Percentiles rank a stretch among this genome's conserved stretches.
phyloP scores from a whole-genome alignment of 2,329 filamentous ascomycete species.

The Tolypocladium inflatum region DNA sequence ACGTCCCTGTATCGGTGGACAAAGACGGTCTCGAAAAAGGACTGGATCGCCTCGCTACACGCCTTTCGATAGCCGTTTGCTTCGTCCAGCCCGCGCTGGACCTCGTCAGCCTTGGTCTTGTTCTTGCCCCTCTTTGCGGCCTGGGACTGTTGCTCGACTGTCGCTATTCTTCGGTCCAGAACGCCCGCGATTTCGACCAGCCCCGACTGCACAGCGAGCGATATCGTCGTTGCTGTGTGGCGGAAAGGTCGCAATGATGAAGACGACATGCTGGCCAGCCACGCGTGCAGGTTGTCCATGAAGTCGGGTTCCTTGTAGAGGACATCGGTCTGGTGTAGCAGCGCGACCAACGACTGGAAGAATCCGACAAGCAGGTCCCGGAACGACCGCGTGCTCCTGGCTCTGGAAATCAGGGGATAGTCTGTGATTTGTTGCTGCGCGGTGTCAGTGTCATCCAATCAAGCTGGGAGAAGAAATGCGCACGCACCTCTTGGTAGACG shows the following conservation, averaged over 20 bases:
- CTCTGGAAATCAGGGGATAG: constrained; percentile 81
- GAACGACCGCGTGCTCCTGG: constrained; percentile 68
- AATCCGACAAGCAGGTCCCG: constrained; percentile 70
- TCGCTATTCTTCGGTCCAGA: constrained; percentile 63
- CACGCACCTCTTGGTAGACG: constrained; percentile 66
- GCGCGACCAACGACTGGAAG: constrained; percentile 64
- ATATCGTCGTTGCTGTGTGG: constrained; percentile 83
- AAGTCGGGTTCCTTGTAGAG: constrained; percentile 70
- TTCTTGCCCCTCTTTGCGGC: constrained; percentile 65
- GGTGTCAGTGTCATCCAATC: constrained; percentile 14
- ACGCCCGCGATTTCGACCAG: constrained; percentile 65
- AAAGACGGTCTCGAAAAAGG: constrained; percentile 88
- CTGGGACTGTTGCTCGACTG: constrained; percentile 69
- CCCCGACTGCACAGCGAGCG: constrained; percentile 68
- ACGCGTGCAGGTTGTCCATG: constrained; percentile 81
- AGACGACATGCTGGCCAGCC: constrained; percentile 86
- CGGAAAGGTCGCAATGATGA: constrained; percentile 81
- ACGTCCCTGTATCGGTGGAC: constrained; percentile 93
- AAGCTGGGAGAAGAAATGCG: not conserved
- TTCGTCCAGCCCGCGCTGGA: constrained; percentile 63
- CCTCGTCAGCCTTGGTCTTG: constrained; percentile 64
- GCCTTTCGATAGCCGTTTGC: constrained; percentile 59
- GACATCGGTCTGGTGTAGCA: constrained; percentile 72
- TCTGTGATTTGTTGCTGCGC: constrained; percentile 66
- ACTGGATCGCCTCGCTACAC: constrained; percentile 64